Evolutionary conservation across 2,329 filamentous ascomycete species (phyloP), one percentile per base, ranked within the genome.

Genomic region (Ploettnerulaceae sp.): DNA sequence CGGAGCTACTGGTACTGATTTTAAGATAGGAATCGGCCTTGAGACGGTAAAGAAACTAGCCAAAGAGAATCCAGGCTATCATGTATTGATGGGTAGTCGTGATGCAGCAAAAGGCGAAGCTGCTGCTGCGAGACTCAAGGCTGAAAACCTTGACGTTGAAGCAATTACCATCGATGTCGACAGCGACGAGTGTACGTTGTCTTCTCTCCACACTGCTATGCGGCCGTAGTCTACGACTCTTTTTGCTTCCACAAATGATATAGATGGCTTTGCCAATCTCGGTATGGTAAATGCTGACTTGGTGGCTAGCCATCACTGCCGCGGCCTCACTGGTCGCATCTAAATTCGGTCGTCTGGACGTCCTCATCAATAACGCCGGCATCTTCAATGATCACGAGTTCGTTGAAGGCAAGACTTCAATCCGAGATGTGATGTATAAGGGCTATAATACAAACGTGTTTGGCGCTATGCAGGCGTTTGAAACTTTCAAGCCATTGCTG

Each of bases 1-100:
- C n/a, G n/a, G n/a, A n/a, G n/a, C n/a, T n/a, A n/a, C n/a, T n/a
- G n/a, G n/a, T n/a, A n/a, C n/a, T n/a, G n/a, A n/a, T n/a, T n/a
- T n/a, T n/a, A n/a, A n/a, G n/a, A n/a, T n/a, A n/a, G n/a, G n/a
- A n/a, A 58, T 72, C 1, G 68, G 69, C 1, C 59, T 64, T 1
- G 69, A 70, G 38, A 62, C 67, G 0, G 61, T 63, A 7, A 61
- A 59, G 3, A 49, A 47, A 15, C 45, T 54, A 9, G 22, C 39
- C n/a, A 15, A 38, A 14, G 29, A 38, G 5, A 31, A 31, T 15
- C 28, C 44, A 18, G 17, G 21, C 8, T 56, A 52, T 21, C 41
- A 53, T 31, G 21, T 56, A 9, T 20, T 54, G 8, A 29, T 54
- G 4, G 52, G 49, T 9, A 49, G 44, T 34, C 47, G 51, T 14